Base-by-base conservation (phyloP, 257 asterid species). In the Primulina eburnea region DNA sequence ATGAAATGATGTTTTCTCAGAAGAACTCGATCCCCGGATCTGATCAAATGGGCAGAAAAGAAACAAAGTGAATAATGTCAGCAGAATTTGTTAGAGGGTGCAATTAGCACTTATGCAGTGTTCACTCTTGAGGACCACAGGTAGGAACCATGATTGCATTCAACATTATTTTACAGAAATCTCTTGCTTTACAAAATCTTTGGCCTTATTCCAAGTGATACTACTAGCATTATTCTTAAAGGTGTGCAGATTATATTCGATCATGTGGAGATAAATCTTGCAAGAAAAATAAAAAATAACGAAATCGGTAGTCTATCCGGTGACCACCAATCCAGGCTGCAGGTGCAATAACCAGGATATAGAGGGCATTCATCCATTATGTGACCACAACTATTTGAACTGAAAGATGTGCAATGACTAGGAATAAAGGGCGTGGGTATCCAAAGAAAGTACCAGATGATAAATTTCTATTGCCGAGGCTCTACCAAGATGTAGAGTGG, bases 401-500 rank as follows among this genome's bases (percentile, higher is more conserved):
- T 1, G 28, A 21, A 20, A 26, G 30, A 8, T 50, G 35, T 11
- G 37, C 21, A 67, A 21, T 40, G 20, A 11, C 18, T 7, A 29
- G 37, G 76, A 53, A 21, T 16, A 5, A 33, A 62, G 17, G 20
- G 53, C 53, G 6, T 38, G 6, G 17, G 43, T 53, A n/a, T 4
- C 30, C 20, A 5, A 57, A 8, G 38, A 5, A 57, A 8, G 38
- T 75, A 79, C 83, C 80, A 4, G 68, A 38, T 61, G 68, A 66
- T 17, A 62, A 62, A 40, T 80, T 75, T 69, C 87, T 69, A 85
- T 77, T 83, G 84, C 63, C 91, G 83, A 64, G 97, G 96, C 76
- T 89, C 97, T 68, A 90, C 97, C 76, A 90, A 83, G 71, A 90
- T 85, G 65, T 90, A 90, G 33, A 90, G 76, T 24, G 96, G 92